A percentile compares a stretch with the other conserved stretches of the same genome.
Conservation (phyloP, 495 filamentous ascomycete genomes). For the Hypomontagnella monticulosa region DNA sequence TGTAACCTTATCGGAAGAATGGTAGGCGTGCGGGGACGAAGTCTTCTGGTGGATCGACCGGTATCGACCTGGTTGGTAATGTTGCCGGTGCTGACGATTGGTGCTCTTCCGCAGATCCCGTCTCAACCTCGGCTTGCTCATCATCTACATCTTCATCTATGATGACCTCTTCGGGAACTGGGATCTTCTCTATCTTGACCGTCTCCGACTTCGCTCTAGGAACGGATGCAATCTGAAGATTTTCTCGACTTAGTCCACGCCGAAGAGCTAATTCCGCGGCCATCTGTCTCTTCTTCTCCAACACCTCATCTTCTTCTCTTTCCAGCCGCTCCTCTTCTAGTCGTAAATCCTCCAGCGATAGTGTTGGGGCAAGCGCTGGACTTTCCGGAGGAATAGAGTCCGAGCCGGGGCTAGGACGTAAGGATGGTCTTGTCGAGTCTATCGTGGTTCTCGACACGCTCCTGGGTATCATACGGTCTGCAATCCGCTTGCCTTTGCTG, state of each 20-base stretch:
- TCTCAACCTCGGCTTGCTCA: conserved; percentile 20
- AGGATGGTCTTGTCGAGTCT: conserved; percentile 56
- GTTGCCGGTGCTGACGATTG: conserved; percentile 1
- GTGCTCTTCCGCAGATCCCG: conserved; percentile 7
- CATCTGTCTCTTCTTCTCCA: conserved; percentile 74
- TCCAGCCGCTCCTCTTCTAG: conserved; percentile 77
- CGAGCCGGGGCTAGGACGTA: conserved; percentile 46
- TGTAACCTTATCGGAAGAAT: conserved; percentile 33
- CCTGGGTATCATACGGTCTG: conserved; percentile 65
- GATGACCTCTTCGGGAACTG: conserved; percentile 36
- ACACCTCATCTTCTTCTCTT: conserved; percentile 73
- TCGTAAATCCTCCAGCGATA: conserved; percentile 77
- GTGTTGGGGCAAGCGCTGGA: conserved; percentile 47
- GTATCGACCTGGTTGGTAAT: conserved; percentile 1
- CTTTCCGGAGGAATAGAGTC: conserved; percentile 49
- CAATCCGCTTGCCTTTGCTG: conserved; percentile 68
- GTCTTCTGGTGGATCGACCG: conserved; percentile 21
- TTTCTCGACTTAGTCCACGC: conserved; percentile 67
- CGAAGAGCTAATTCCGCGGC: conserved; percentile 76
- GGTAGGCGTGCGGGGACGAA: conserved; percentile 46
- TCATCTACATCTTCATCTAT: conserved; percentile 40
- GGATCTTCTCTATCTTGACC: conserved; percentile 36
- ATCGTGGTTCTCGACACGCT: conserved; percentile 62
- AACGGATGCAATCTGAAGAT: conserved; percentile 36
- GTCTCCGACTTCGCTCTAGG: conserved; percentile 46